phyloP scores from a whole-genome alignment of 169 alveolate genomes.

The Eimeria falciformis region DNA sequence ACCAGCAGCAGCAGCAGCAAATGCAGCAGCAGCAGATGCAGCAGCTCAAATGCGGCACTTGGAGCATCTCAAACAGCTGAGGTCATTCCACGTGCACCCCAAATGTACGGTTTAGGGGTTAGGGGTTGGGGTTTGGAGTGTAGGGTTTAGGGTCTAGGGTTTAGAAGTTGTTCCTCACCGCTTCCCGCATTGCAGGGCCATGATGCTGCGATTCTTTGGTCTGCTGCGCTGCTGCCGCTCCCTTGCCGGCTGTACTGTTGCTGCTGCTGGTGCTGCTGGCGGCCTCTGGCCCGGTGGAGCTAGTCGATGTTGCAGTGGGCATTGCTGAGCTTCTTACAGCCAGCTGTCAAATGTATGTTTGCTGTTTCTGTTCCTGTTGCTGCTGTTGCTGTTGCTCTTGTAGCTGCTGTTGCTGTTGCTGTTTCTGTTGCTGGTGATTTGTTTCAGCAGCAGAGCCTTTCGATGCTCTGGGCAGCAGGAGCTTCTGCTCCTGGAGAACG shows the following conservation, averaged over 20 bases:
- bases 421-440: too few relatives aligned
- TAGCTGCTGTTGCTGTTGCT: too few relatives aligned
- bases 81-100: background rate
- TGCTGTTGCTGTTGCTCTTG: background rate
- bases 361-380: background rate
- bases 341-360: background rate
- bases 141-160: background rate
- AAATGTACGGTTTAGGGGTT: background rate
- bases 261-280: conserved; percentile 12
- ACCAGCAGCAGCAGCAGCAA: background rate
- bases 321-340: too few relatives aligned
- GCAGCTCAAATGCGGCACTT: background rate
- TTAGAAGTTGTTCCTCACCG: background rate
- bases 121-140: background rate
- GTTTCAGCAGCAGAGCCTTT: too few relatives aligned
- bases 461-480: too few relatives aligned
- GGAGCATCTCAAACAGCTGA: background rate
- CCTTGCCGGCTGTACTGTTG: background rate
- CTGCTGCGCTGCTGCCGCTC: conserved; percentile 32
- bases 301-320: background rate
- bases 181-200: conserved; percentile 59
- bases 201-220: conserved; percentile 19
- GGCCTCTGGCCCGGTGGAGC: background rate
- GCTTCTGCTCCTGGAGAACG: too few relatives aligned
- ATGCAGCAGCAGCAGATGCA: background rate